Evolutionary conservation across 2,329 filamentous ascomycete species (phyloP).

Genomic region (Chaetomium sp.): DNA sequence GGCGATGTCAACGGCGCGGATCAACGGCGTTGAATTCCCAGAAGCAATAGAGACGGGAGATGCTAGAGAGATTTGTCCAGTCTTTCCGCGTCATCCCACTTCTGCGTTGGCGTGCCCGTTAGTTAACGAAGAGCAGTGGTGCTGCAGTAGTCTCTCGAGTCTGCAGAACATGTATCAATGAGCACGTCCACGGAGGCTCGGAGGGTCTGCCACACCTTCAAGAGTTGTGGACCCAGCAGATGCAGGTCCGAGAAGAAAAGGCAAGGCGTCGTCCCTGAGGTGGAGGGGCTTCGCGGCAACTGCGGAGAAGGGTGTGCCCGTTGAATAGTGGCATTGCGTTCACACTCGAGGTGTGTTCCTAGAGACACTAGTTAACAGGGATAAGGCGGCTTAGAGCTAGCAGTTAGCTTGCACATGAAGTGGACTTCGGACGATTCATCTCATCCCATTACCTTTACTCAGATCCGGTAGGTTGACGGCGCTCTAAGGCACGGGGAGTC

Average conservation of each 20-base stretch:
- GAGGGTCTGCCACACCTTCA: conserved; percentile 6
- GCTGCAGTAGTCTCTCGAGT: too few species aligned
- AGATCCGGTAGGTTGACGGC: too few species aligned
- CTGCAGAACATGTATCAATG: too few species aligned
- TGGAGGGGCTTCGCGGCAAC: conserved; percentile 13
- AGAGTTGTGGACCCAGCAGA: conserved; percentile 26
- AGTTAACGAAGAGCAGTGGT: neutral
- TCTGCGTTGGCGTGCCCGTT: neutral
- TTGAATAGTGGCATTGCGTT: conserved; percentile 6
- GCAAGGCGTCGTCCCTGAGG: conserved; percentile 29
- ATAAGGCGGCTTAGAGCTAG: conserved; percentile 6
- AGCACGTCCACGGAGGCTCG: too few species aligned
- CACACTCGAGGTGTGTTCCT: conserved; percentile 15
- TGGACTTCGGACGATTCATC: too few species aligned
- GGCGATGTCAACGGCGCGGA: neutral
- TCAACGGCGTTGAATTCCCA: neutral
- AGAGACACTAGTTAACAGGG: conserved; percentile 6
- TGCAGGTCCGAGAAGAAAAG: conserved; percentile 38
- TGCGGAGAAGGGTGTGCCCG: conserved; percentile 11
- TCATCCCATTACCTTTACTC: too few species aligned
- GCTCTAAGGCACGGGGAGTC: too few species aligned
- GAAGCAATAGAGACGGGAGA: neutral
- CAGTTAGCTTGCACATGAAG: too few species aligned
- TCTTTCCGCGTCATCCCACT: conserved; percentile 2
- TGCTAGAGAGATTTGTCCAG: neutral